Base-by-base conservation (phyloP, 805 yeast genomes). In the Nakazawaea molendinolei region DNA sequence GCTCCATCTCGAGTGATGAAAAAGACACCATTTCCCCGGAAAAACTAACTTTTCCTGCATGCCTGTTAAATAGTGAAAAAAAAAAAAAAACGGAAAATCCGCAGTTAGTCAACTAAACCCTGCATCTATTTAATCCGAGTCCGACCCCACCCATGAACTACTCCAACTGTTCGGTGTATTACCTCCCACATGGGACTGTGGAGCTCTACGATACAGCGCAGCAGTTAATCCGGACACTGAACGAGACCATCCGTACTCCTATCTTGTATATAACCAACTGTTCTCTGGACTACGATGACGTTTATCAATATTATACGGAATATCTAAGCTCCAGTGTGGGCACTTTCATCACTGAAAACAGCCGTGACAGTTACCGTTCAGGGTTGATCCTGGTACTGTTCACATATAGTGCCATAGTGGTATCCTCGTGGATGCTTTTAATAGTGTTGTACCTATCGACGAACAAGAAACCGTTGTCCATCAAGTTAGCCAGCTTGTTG, bases 381-480 rank as follows among this genome's bases (percentile, higher is more conserved):
- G 61, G 73, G 12, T 60, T 65, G 30, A 52, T 67, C 2, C 52
- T 67, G 28, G 56, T 76, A 3, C 56, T 71, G 29, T 77, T 74
- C 54, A 69, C 69, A n/a, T 50, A 70, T 4, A 65, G 74, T 37
- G 74, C 78, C 0, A 61, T 73, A 14, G 74, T 76, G 41, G 73
- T 75, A 5, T 68, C 79, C 12, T 63, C 79, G 19, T 85, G 94
- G 94, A 74, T 83, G 75, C 60, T 85, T 18, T 57, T 79, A 34
- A 42, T 81, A 13, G 55, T 82, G 23, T 60, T 81, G 28, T 49
- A 71, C 15, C 51, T 84, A 22, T 68, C 75, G 15, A 73, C 70
- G 26, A 73, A 73, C 44, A 60, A 71, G 18, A 71, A 80, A 38
- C 86, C 89, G 4, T 51, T 62, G 27, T 53, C 76, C 29, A 68